Conservation (phyloP, 805 yeast species). For the Citeromyces matritensis region DNA sequence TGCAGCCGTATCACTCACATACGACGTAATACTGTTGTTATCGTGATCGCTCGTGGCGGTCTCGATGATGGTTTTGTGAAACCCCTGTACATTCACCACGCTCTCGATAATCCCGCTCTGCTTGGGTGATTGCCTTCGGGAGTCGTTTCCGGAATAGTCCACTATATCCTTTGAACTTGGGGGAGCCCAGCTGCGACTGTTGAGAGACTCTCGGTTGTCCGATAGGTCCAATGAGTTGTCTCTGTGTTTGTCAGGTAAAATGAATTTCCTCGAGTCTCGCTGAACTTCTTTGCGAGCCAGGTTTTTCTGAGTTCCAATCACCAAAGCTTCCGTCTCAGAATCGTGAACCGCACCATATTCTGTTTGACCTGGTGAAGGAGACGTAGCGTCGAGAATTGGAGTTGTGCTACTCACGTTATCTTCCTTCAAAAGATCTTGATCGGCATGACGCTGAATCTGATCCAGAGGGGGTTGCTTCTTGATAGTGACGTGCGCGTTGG, state of each 20-base stretch:
- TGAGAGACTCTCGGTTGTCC: constrained; percentile 6
- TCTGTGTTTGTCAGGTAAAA: constrained; percentile 6
- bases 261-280: constrained; percentile 4
- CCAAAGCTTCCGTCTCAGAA: constrained; percentile 27
- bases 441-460: not conserved
- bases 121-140: constrained; percentile 13
- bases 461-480: constrained; percentile 33
- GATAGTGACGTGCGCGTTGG: constrained; percentile 51
- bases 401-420: too few relatives aligned
- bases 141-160: constrained; percentile 8
- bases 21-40: constrained; percentile 4
- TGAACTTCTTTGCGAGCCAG: constrained; percentile 6
- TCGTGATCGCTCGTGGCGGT: constrained; percentile 33
- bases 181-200: not conserved
- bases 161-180: constrained; percentile 4
- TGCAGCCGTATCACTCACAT: too few relatives aligned
- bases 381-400: constrained; percentile 1
- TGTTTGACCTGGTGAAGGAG: not conserved
- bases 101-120: constrained; percentile 67
- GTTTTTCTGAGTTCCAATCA: constrained; percentile 17
- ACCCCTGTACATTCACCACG: constrained; percentile 72
- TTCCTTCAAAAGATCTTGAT: not conserved
- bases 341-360: constrained; percentile 15
- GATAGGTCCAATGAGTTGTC: constrained; percentile 9
- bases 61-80: constrained; percentile 74